phyloP scores from a whole-genome alignment of 2,329 filamentous ascomycete genomes.

The Microsporum canis region DNA sequence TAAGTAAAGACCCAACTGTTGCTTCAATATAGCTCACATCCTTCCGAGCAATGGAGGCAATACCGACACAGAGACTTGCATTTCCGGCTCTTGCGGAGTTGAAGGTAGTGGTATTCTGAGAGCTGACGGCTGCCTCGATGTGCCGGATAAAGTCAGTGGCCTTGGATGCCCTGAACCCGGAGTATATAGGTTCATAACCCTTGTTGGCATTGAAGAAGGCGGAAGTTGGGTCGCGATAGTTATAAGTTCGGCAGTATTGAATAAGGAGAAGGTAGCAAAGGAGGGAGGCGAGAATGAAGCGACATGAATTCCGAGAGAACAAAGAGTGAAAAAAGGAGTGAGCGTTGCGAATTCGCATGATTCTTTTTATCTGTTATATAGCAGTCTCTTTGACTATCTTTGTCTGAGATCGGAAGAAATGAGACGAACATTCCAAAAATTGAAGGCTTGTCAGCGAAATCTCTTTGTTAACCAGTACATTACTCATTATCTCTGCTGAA shows the following conservation, averaged over 20 bases:
- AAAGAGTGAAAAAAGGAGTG: background rate
- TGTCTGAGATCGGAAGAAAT: no score
- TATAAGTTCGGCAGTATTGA: conserved; percentile 17
- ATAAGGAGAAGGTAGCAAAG: conserved; percentile 18
- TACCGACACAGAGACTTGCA: conserved; percentile 32
- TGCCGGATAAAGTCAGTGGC: conserved; percentile 18
- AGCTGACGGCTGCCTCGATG: conserved; percentile 7
- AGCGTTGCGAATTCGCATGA: conserved; percentile 3
- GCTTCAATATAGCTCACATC: conserved; percentile 31
- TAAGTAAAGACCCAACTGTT: conserved; percentile 36
- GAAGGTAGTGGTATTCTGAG: background rate
- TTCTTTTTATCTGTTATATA: background rate
- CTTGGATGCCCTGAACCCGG: conserved; percentile 16
- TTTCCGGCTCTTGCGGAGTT: background rate
- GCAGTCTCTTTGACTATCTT: no score
- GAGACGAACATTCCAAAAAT: no score
- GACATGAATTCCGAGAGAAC: background rate
- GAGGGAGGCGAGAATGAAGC: conserved; percentile 13
- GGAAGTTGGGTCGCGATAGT: conserved; percentile 23
- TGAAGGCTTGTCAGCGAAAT: no score
- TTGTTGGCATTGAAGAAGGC: conserved; percentile 21
- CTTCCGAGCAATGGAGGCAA: conserved; percentile 34
- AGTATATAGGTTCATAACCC: conserved; percentile 22
- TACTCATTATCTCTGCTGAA: no score
- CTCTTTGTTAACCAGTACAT: no score